These are phyloP conservation scores for Ulvella scutata DNA, from an alignment of 139 green algal genomes.

Conservation along the genomic window DNA sequence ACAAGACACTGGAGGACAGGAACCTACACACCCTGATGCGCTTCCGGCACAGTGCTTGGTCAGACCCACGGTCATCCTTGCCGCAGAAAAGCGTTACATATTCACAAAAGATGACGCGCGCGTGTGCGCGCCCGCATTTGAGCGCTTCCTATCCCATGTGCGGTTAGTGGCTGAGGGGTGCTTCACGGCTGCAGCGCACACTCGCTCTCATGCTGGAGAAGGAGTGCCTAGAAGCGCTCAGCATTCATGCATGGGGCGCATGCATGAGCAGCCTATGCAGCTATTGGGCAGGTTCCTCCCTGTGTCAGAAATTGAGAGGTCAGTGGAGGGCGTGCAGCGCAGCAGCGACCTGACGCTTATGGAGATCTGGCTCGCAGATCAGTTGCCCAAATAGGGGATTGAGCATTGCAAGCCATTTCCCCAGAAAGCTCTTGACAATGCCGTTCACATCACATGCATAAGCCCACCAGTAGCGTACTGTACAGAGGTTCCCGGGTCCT, in stretches of 20 bases:
- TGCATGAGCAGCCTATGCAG: neutral
- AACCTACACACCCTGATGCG: no score
- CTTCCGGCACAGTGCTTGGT: neutral
- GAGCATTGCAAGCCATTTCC: no score
- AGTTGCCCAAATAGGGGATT: neutral
- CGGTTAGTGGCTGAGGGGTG: neutral
- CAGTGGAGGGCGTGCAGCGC: neutral
- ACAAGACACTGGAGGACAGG: no score
- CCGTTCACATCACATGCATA: no score
- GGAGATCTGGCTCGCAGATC: neutral
- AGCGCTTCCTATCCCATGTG: conserved; percentile 17
- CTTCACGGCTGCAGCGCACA: neutral
- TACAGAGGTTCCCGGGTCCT: no score
- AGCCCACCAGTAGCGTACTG: no score
- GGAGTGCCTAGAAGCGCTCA: neutral
- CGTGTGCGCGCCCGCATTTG: conserved; percentile 5
- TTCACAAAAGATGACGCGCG: conserved; percentile 13
- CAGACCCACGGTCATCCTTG: conserved; percentile 6
- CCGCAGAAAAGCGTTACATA: conserved; percentile 11
- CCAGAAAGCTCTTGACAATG: no score
- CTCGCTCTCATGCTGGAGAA: neutral
- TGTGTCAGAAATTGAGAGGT: neutral
- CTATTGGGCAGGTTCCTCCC: neutral
- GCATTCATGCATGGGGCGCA: neutral
- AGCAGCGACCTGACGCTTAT: neutral